These are phyloP conservation scores for Cyberlindnera subsufficiens DNA, from an alignment of 805 yeast genomes.

Conservation along the genomic window DNA sequence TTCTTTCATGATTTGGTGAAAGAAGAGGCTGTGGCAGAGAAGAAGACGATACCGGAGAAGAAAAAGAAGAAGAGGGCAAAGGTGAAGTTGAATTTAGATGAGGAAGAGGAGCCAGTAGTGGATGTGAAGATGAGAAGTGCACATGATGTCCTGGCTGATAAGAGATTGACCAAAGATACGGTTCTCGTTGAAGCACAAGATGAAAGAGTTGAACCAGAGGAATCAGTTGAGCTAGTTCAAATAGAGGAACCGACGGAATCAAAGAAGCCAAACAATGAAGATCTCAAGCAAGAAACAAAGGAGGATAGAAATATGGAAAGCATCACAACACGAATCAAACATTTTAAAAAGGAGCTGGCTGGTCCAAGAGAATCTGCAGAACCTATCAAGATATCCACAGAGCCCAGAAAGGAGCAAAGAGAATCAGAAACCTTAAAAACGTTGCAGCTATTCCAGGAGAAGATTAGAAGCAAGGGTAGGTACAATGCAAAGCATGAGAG, in stretches of 20 bases:
- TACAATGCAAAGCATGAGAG: too few species aligned
- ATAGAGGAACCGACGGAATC: background rate
- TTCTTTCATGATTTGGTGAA: conserved; percentile 40
- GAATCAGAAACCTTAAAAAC: conserved; percentile 25
- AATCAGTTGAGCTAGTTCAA: too few species aligned
- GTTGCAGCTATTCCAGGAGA: conserved; percentile 23
- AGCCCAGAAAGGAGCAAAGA: conserved; percentile 9
- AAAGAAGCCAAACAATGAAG: background rate
- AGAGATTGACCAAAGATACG: conserved; percentile 12
- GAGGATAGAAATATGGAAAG: background rate
- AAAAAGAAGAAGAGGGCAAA: conserved; percentile 25
- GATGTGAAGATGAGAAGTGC: conserved; percentile 36
- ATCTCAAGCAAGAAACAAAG: background rate
- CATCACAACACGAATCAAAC: background rate
- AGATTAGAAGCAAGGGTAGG: conserved; percentile 8
- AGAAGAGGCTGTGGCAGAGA: conserved; percentile 6
- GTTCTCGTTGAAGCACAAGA: background rate
- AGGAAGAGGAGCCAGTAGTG: conserved; percentile 22
- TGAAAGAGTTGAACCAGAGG: background rate
- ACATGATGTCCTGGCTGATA: conserved; percentile 31
- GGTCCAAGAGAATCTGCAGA: background rate
- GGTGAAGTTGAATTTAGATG: conserved; percentile 28
- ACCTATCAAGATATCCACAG: background rate
- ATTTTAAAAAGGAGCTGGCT: conserved; percentile 1
- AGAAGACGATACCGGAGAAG: conserved; percentile 1